These are phyloP conservation scores for Geotrichum klebahnii DNA, from an alignment of 1,139 yeast genomes.

Conservation along the genomic window DNA sequence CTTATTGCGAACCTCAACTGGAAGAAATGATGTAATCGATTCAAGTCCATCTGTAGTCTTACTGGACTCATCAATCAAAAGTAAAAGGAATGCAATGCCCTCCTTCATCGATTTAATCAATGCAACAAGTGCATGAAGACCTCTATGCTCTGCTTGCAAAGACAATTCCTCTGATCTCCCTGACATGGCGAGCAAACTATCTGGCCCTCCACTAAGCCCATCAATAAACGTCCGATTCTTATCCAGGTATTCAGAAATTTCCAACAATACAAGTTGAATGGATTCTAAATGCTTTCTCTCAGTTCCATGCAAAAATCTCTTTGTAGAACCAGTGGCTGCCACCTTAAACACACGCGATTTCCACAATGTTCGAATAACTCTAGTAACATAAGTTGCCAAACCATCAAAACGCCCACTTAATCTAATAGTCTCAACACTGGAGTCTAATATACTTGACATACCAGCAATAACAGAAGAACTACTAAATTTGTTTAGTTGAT, in stretches of 20 bases:
- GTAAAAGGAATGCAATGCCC: slow-evolving; percentile 80
- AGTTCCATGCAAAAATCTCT: slow-evolving; percentile 8
- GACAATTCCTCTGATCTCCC: slow-evolving; percentile 53
- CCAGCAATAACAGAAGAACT: slow-evolving; percentile 8
- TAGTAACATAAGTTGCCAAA: slow-evolving; percentile 70
- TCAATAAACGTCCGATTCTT: slow-evolving; percentile 42
- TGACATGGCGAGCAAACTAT: slow-evolving; percentile 28
- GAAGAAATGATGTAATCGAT: slow-evolving; percentile 66
- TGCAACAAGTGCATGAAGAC: slow-evolving; percentile 72
- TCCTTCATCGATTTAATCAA: slow-evolving; percentile 79
- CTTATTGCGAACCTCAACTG: slow-evolving; percentile 62
- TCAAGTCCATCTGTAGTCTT: slow-evolving; percentile 44
- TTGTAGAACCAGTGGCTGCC: slow-evolving; percentile 35
- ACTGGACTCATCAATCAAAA: slow-evolving; percentile 71
- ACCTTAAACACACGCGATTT: slow-evolving; percentile 59
- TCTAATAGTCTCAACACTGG: slow-evolving; percentile 51
- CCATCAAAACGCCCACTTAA: slow-evolving; percentile 92
- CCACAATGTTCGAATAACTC: slow-evolving; percentile 81
- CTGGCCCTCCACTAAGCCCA: slow-evolving; percentile 41
- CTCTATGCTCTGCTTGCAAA: slow-evolving; percentile 86
- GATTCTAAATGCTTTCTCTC: slow-evolving; percentile 30
- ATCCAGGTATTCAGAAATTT: slow-evolving; percentile 40
- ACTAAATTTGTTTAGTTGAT: slow-evolving; percentile 7
- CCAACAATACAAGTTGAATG: slow-evolving; percentile 36
- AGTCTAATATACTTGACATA: not conserved